These are phyloP conservation scores for Chlorella sp. DNA, from an alignment of 139 green algal genomes.

Conservation along the genomic window DNA sequence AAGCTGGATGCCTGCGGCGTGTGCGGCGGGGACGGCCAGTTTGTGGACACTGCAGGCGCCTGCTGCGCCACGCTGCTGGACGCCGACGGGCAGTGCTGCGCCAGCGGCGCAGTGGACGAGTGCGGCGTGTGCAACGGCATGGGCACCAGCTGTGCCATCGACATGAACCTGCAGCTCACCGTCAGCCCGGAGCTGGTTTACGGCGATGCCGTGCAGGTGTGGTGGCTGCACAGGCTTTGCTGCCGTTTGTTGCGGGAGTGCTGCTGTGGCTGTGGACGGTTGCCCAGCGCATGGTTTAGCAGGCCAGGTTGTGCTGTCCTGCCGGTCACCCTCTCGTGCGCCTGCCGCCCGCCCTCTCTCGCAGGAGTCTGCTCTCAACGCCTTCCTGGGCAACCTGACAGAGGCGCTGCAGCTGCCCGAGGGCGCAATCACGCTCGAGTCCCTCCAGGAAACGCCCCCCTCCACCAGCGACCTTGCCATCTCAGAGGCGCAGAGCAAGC, in stretches of 20 bases:
- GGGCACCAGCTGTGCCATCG: constrained; percentile 44
- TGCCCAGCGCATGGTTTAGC: too few relatives aligned
- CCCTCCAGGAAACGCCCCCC: neutral
- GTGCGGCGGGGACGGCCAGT: constrained; percentile 49
- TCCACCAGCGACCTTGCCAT: neutral
- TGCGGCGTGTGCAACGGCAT: constrained; percentile 63
- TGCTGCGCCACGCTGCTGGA: constrained; percentile 51
- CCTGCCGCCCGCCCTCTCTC: neutral
- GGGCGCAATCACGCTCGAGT: neutral
- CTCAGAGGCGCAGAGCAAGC: neutral
- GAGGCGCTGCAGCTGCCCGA: constrained; percentile 11
- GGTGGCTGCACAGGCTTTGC: neutral
- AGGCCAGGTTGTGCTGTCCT: too few relatives aligned
- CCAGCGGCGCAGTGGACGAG: constrained; percentile 55
- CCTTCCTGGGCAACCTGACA: constrained; percentile 10
- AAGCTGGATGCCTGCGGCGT: constrained; percentile 57
- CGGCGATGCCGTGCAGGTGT: constrained; percentile 11
- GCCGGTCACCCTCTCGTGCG: too few relatives aligned
- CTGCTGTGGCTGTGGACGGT: too few relatives aligned
- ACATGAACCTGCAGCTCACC: constrained; percentile 37
- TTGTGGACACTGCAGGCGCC: constrained; percentile 45
- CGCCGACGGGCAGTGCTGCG: constrained; percentile 58
- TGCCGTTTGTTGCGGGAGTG: neutral
- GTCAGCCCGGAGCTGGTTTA: constrained; percentile 10
- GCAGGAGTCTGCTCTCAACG: constrained; percentile 16